These are phyloP conservation scores for Trichopus zeylanicus DNA, from an alignment of 116 monocot species.

Conservation along the genomic window DNA sequence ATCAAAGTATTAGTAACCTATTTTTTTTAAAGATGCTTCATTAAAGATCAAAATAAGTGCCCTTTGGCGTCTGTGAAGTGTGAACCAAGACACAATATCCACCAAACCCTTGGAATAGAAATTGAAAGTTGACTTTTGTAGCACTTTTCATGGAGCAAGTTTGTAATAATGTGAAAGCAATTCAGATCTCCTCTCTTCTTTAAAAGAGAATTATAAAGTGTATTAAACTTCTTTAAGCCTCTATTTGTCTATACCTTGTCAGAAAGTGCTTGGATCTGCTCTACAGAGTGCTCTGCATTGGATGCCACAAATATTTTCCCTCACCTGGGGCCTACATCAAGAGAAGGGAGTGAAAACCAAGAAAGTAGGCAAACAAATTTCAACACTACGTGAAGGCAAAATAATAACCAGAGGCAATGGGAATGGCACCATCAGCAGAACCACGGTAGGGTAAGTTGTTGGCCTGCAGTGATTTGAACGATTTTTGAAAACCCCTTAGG, in stretches of 20 bases:
- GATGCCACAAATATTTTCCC: conserved; percentile 16
- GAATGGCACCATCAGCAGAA: conserved; percentile 33
- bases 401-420: conserved; percentile 7
- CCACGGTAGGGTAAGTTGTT: conserved; percentile 32
- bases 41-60: no score
- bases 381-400: not conserved
- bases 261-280: conserved; percentile 52
- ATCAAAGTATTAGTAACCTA: not conserved
- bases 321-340: conserved; percentile 38
- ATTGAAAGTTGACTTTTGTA: no score
- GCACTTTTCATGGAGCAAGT: no score
- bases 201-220: not conserved
- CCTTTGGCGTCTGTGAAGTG: no score
- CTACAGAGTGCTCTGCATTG: conserved; percentile 23
- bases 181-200: no score
- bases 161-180: no score
- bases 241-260: conserved; percentile 49
- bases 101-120: no score
- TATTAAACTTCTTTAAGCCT: not conserved
- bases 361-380: not conserved
- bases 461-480: conserved; percentile 54
- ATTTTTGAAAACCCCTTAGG: conserved; percentile 24
- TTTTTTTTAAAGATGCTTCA: not conserved
- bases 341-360: not conserved
- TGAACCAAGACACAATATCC: no score